A percentile compares a stretch with the other conserved stretches of the same genome.
Evolutionary conservation across 768 basidiomycete genomes (phyloP).

Genomic region (Cystofilobasidium macerans): DNA sequence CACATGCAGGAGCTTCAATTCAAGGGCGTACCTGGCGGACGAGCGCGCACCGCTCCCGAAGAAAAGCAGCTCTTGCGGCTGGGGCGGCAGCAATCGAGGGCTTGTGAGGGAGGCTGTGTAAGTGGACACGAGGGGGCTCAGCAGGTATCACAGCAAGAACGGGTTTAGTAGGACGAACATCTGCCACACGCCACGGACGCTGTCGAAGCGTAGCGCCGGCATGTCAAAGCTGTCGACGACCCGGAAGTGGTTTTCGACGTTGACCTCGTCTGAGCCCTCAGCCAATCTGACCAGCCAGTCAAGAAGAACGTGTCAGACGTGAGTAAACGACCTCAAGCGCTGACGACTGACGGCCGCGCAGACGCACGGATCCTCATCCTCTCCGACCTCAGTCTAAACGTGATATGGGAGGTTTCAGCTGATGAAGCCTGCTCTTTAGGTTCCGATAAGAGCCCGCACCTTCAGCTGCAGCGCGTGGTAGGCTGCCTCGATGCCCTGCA

Average conservation of each 20-base stretch:
- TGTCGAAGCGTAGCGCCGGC: constrained; percentile 86
- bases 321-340: too few species aligned
- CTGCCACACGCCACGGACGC: constrained; percentile 74
- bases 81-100: constrained; percentile 71
- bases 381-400: constrained; percentile 12
- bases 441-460: background rate
- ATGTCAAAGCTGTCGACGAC: constrained; percentile 88
- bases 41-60: constrained; percentile 75
- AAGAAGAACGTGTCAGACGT: constrained; percentile 58
- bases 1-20: background rate
- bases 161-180: constrained; percentile 44
- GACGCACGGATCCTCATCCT: constrained; percentile 36
- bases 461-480: constrained; percentile 23
- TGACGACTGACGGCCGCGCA: too few species aligned
- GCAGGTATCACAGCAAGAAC: constrained; percentile 3
- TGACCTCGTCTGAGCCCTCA: constrained; percentile 47
- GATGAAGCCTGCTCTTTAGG: too few species aligned
- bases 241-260: constrained; percentile 69
- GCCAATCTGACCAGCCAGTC: constrained; percentile 41
- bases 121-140: constrained; percentile 20
- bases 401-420: background rate
- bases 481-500: constrained; percentile 20
- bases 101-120: constrained; percentile 35
- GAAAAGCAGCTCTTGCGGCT: constrained; percentile 63
- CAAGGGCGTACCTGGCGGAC: constrained; percentile 57